Evolutionary conservation across 305 asterid species (phyloP).

Genomic region (Solanum hybrid): DNA sequence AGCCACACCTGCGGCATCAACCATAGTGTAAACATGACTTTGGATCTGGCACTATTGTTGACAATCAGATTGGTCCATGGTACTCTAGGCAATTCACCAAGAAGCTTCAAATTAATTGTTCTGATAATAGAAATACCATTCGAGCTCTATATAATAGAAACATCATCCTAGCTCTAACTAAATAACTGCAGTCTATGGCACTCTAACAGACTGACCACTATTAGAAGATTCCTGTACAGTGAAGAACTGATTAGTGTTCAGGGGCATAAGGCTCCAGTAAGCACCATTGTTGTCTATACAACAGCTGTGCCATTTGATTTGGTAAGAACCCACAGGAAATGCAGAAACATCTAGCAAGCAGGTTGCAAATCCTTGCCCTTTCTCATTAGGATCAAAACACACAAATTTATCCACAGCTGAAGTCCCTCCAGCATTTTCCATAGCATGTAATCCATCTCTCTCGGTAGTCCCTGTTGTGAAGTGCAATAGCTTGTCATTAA

Average conservation of each 20-base stretch:
- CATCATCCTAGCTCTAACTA: neutral
- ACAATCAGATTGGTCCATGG: neutral
- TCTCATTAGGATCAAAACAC: slow-evolving; percentile 37
- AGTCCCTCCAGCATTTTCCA: slow-evolving; percentile 8
- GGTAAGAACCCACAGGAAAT: slow-evolving; percentile 56
- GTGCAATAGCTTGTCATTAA: slow-evolving; percentile 41
- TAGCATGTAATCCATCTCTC: slow-evolving; percentile 5
- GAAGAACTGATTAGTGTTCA: slow-evolving; percentile 40
- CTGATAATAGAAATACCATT: neutral
- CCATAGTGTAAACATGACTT: neutral
- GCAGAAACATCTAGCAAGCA: slow-evolving; percentile 62
- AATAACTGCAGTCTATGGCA: neutral
- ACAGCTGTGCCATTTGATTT: slow-evolving; percentile 67
- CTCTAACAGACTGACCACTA: neutral
- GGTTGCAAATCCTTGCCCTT: slow-evolving; percentile 69
- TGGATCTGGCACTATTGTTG: neutral
- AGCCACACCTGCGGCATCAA: neutral
- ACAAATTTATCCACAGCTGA: slow-evolving; percentile 28
- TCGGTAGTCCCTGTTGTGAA: slow-evolving; percentile 28
- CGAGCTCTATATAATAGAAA: neutral
- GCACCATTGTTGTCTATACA: slow-evolving; percentile 49
- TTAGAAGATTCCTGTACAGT: slow-evolving; percentile 12
- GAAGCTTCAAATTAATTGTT: neutral
- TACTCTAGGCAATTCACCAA: neutral
- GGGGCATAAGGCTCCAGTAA: slow-evolving; percentile 61